Evolutionary conservation across 2,329 filamentous ascomycete species (phyloP).

Genomic region (Ambrosiella cleistominuta): DNA sequence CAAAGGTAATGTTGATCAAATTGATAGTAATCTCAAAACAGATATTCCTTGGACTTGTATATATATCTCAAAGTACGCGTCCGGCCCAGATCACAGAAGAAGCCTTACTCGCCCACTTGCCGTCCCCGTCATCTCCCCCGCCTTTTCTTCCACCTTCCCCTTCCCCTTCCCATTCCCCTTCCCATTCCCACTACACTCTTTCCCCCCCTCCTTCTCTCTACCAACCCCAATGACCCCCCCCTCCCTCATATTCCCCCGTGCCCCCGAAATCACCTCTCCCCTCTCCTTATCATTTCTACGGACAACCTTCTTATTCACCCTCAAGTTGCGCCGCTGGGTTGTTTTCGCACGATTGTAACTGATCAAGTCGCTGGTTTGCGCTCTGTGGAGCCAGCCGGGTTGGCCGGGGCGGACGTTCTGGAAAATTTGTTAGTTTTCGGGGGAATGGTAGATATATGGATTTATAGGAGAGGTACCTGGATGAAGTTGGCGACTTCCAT

Average conservation of each 20-base stretch:
- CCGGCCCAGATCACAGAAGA: too few species aligned
- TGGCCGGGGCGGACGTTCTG: neutral
- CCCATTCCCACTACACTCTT: constrained; percentile 9
- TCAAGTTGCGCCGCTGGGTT: neutral
- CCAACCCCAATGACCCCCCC: neutral
- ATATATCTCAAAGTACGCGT: too few species aligned
- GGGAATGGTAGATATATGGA: neutral
- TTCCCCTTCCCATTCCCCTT: constrained; percentile 15
- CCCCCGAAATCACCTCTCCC: neutral
- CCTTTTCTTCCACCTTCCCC: too few species aligned
- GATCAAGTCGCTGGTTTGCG: neutral
- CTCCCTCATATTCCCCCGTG: too few species aligned
- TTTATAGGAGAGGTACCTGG: neutral
- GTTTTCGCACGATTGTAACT: neutral
- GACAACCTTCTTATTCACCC: neutral
- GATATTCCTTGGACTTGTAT: too few species aligned
- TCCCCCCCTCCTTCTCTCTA: neutral
- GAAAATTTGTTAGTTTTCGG: too few species aligned
- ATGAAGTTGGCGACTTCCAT: neutral
- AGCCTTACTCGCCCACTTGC: too few species aligned
- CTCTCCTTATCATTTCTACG: neutral
- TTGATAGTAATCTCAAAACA: too few species aligned
- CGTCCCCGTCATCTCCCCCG: too few species aligned
- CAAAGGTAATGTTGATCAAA: too few species aligned
- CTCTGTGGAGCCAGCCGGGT: neutral